These are phyloP conservation scores for Leucocoprinus leucothites DNA, from an alignment of 768 basidiomycete genomes.

Conservation along the genomic window DNA sequence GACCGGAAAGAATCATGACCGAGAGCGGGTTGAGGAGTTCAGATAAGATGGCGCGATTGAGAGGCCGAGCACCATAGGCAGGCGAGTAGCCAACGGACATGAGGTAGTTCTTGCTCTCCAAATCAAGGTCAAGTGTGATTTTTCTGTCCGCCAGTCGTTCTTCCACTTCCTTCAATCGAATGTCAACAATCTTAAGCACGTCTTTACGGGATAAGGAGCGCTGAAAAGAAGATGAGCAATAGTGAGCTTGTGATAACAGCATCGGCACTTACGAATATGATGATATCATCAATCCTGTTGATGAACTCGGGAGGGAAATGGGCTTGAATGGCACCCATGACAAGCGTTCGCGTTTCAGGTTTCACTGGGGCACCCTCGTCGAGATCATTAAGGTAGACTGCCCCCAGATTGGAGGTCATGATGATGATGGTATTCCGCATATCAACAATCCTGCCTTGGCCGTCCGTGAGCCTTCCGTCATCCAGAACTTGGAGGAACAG, in stretches of 20 bases:
- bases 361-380: constrained; percentile 62
- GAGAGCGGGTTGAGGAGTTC: constrained; percentile 92
- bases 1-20: constrained; percentile 77
- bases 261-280: constrained; percentile 64
- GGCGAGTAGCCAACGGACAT: constrained; percentile 76
- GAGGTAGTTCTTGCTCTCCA: constrained; percentile 74
- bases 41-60: constrained; percentile 88
- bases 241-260: constrained; percentile 25
- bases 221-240: constrained; percentile 38
- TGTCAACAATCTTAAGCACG: constrained; percentile 83
- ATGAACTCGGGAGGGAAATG: constrained; percentile 95
- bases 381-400: constrained; percentile 72
- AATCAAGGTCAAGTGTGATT: constrained; percentile 75
- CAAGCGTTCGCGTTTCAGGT: constrained; percentile 54
- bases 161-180: constrained; percentile 84
- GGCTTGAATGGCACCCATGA: constrained; percentile 74
- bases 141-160: constrained; percentile 76
- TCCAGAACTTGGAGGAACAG: constrained; percentile 78
- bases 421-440: constrained; percentile 92
- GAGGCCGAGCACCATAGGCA: constrained; percentile 86
- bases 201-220: constrained; percentile 75
- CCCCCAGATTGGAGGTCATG: constrained; percentile 92
- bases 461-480: constrained; percentile 89
- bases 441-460: constrained; percentile 86
- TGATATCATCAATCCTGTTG: constrained; percentile 85